phyloP scores from a whole-genome alignment of 768 basidiomycete genomes.

The Boletus sensibilis region DNA sequence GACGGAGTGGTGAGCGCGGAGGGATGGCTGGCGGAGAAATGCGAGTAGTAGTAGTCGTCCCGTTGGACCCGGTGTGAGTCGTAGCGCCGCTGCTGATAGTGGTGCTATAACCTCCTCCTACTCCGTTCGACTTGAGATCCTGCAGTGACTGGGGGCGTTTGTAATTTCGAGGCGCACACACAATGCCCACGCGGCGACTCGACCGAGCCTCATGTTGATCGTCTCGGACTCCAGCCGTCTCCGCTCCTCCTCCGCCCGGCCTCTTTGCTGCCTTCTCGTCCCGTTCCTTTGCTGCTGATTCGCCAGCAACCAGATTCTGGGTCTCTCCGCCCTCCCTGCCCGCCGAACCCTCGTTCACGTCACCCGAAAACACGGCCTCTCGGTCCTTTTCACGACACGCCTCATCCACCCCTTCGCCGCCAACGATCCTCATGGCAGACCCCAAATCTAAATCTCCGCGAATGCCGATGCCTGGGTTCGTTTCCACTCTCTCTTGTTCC shows the following conservation, averaged over 20 bases:
- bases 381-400: constrained; percentile 23
- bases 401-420: constrained; percentile 19
- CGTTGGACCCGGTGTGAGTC: constrained; percentile 7
- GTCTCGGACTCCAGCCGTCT: constrained; percentile 16
- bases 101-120: constrained; percentile 8
- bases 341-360: constrained; percentile 14
- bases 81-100: constrained; percentile 11
- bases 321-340: constrained; percentile 1
- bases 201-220: constrained; percentile 39
- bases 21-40: constrained; percentile 27
- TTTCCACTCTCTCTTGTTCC: background rate
- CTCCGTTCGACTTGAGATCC: constrained; percentile 25
- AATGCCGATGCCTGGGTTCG: constrained; percentile 3
- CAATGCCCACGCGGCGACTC: constrained; percentile 43
- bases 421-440: constrained; percentile 27
- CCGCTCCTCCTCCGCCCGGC: constrained; percentile 21
- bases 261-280: background rate
- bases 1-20: constrained; percentile 33
- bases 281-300: constrained; percentile 4
- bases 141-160: constrained; percentile 33
- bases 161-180: constrained; percentile 36
- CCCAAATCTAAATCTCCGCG: constrained; percentile 26
- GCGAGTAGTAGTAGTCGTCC: background rate
- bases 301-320: constrained; percentile 1
- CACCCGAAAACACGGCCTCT: constrained; percentile 24